These are phyloP conservation scores for Bauhinia variegata DNA, from an alignment of 306 rosid genomes.

Conservation along the genomic window DNA sequence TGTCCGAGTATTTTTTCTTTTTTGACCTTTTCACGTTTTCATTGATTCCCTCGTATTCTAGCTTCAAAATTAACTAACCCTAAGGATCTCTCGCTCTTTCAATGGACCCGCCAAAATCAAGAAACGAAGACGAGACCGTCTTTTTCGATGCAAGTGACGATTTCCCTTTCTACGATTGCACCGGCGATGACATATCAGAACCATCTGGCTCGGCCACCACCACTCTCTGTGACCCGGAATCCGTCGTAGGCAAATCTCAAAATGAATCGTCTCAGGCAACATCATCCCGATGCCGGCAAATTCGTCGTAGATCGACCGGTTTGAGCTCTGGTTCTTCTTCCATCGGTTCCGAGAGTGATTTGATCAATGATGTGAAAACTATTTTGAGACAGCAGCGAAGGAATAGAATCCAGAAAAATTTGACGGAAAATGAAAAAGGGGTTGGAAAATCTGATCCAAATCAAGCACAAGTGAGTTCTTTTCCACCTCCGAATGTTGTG, in stretches of 20 bases:
- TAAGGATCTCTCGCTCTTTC: slow-evolving; percentile 6
- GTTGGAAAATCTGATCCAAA: slow-evolving; percentile 34
- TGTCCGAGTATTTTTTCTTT: no score
- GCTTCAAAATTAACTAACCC: slow-evolving; percentile 4
- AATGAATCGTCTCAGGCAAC: slow-evolving; percentile 31
- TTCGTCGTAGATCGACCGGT: slow-evolving; percentile 2
- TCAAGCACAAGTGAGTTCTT: slow-evolving; percentile 21
- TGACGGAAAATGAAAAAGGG: slow-evolving; percentile 34
- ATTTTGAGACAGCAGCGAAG: slow-evolving; percentile 30
- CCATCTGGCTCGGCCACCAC: slow-evolving; percentile 46
- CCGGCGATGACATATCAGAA: slow-evolving; percentile 37
- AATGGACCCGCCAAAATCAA: slow-evolving; percentile 55
- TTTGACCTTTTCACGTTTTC: no score
- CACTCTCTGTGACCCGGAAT: not conserved
- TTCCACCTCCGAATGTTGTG: slow-evolving; percentile 28
- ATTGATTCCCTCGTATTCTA: not conserved
- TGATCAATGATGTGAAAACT: slow-evolving; percentile 19
- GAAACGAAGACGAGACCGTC: slow-evolving; percentile 45
- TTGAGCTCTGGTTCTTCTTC: slow-evolving; percentile 34
- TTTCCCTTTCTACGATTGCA: slow-evolving; percentile 43
- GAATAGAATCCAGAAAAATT: slow-evolving; percentile 19
- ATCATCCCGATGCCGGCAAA: slow-evolving; percentile 51
- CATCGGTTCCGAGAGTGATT: slow-evolving; percentile 29
- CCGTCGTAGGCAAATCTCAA: slow-evolving; percentile 14
- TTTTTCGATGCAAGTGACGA: slow-evolving; percentile 51